Conservation (phyloP, 192 early-diverging fungal species). For the Neocallimastix lanati region DNA sequence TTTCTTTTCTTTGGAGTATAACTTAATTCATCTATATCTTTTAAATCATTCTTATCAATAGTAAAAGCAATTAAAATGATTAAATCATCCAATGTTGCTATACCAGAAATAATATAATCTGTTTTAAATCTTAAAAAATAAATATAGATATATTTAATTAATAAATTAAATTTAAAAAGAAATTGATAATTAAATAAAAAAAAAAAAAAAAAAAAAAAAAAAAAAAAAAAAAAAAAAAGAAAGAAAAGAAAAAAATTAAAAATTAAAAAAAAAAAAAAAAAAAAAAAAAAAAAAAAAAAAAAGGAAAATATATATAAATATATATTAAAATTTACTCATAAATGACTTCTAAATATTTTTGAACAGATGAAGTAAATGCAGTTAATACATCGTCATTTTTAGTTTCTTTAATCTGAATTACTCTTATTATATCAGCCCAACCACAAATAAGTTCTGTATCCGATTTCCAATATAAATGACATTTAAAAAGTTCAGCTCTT, state of each 20-base stretch:
- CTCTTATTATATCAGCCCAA: constrained; percentile 86
- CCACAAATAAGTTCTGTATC: constrained; percentile 65
- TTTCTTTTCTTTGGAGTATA: background rate
- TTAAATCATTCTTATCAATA: constrained; percentile 27
- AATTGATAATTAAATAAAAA: too few relatives aligned
- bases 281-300: background rate
- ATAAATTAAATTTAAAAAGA: too few relatives aligned
- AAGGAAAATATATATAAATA: too few relatives aligned
- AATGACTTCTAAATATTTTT: too few relatives aligned
- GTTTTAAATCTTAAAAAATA: constrained; percentile 38
- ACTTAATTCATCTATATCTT: constrained; percentile 25
- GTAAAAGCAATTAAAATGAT: constrained; percentile 54
- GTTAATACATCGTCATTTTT: too few relatives aligned
- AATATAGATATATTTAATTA: constrained; percentile 1
- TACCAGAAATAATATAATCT: constrained; percentile 61
- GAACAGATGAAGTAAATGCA: too few relatives aligned
- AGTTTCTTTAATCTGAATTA: constrained; percentile 50
- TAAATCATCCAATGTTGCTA: constrained; percentile 59
- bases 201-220: too few relatives aligned
- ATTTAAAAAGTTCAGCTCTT: constrained; percentile 62
- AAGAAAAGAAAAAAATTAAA: too few relatives aligned
- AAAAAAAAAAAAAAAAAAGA: too few relatives aligned
- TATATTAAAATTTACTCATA: too few relatives aligned
- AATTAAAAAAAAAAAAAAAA: background rate
- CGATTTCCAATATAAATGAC: constrained; percentile 71